Evolutionary conservation across 768 basidiomycete genomes (phyloP).

Genomic region (Lactarius psammicola): DNA sequence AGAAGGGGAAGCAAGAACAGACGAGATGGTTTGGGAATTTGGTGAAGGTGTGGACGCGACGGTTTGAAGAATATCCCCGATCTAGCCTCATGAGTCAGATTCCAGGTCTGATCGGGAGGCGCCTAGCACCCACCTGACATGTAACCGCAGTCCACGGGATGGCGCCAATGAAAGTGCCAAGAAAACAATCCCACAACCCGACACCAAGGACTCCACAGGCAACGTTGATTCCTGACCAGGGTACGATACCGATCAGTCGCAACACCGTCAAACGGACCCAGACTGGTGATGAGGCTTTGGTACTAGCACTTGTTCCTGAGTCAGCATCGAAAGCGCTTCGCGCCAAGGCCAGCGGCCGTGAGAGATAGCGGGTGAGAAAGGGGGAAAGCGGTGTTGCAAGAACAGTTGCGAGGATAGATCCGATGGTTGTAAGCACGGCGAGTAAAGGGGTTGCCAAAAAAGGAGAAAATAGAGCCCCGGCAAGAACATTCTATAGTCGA

Average conservation of each 20-base stretch:
- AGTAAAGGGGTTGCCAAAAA: slow-evolving; percentile 77
- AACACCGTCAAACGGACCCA: slow-evolving; percentile 90
- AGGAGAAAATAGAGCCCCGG: slow-evolving; percentile 84
- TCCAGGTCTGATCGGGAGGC: not conserved
- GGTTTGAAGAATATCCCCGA: slow-evolving; percentile 85
- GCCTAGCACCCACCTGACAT: slow-evolving; percentile 61
- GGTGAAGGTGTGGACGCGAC: slow-evolving; percentile 71
- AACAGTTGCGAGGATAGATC: slow-evolving; percentile 77
- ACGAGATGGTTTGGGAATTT: slow-evolving; percentile 75
- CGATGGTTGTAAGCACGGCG: slow-evolving; percentile 81
- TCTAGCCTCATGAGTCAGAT: slow-evolving; percentile 40
- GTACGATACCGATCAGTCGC: slow-evolving; percentile 88
- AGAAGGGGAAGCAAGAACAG: slow-evolving; percentile 77
- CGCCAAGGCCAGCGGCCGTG: slow-evolving; percentile 81
- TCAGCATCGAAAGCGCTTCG: slow-evolving; percentile 75
- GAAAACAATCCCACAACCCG: slow-evolving; percentile 64
- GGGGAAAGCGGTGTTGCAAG: slow-evolving; percentile 84
- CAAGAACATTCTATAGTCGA: slow-evolving; percentile 72
- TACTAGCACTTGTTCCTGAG: slow-evolving; percentile 43
- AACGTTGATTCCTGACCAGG: slow-evolving; percentile 97
- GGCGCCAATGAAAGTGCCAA: slow-evolving; percentile 81
- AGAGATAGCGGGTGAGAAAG: slow-evolving; percentile 76
- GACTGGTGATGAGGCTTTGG: slow-evolving; percentile 39
- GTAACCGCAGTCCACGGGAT: slow-evolving; percentile 92
- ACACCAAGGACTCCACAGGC: slow-evolving; percentile 93